Conservation (phyloP, 768 basidiomycete species). For the Omphalotus guepiniiformis region DNA sequence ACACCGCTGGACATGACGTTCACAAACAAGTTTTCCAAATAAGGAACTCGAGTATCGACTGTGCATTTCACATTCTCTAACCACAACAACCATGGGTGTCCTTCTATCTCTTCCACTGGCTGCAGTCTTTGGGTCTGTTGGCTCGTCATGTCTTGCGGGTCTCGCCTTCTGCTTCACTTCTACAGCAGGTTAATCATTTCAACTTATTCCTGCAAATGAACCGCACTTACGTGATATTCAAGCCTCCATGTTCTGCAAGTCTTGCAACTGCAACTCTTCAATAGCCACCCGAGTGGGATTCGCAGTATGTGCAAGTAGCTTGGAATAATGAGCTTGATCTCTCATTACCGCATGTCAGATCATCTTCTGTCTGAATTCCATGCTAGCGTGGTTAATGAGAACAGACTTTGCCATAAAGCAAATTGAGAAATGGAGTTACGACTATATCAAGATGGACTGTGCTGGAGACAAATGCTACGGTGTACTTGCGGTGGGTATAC, state of each 20-base stretch:
- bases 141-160: conserved; percentile 78
- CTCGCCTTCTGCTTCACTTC: conserved; percentile 85
- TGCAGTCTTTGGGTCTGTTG: conserved; percentile 66
- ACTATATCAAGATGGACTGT: conserved; percentile 99
- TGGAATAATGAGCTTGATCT: background rate
- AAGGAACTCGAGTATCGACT: too few species aligned
- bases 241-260: conserved; percentile 97
- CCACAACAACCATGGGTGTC: conserved; percentile 52
- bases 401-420: conserved; percentile 81
- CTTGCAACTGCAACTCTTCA: conserved; percentile 97
- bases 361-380: conserved; percentile 93
- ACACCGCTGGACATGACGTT: conserved; percentile 36
- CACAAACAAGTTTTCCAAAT: conserved; percentile 1
- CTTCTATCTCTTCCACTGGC: conserved; percentile 70
- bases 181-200: conserved; percentile 60
- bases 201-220: conserved; percentile 7
- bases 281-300: conserved; percentile 97
- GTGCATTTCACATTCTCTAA: background rate
- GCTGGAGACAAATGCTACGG: conserved; percentile 92
- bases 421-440: conserved; percentile 90
- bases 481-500: conserved; percentile 75
- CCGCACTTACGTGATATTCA: conserved; percentile 14
- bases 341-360: conserved; percentile 48
- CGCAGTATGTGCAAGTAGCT: conserved; percentile 54
- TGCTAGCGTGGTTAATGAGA: conserved; percentile 96